These are phyloP conservation scores for Citropsis articulata DNA, from an alignment of 345 rosid species.

Conservation along the genomic window DNA sequence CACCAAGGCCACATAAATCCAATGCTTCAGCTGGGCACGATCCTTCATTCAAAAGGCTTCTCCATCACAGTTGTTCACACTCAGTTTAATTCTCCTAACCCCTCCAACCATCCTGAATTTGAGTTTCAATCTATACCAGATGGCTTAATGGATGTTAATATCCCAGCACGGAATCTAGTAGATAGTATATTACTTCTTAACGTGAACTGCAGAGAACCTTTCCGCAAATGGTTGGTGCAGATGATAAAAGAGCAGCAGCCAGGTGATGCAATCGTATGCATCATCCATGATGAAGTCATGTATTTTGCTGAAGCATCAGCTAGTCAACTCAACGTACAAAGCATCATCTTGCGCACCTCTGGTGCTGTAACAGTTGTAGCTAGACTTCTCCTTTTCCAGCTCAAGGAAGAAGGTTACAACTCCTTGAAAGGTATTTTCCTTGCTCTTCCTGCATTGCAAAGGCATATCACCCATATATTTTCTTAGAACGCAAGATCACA, in stretches of 20 bases:
- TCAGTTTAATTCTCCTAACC: not conserved
- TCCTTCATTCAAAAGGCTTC: not conserved
- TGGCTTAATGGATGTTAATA: not conserved
- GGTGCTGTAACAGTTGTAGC: not conserved
- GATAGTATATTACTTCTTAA: not conserved
- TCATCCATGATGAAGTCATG: conserved; percentile 16
- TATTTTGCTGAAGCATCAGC: conserved; percentile 15
- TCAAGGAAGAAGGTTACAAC: not conserved
- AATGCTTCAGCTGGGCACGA: conserved; percentile 18
- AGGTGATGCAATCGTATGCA: not conserved
- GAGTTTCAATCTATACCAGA: not conserved
- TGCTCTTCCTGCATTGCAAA: not conserved
- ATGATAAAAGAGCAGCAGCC: not conserved
- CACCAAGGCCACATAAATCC: conserved; percentile 24
- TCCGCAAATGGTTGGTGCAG: conserved; percentile 11
- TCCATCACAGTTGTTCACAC: conserved; percentile 1
- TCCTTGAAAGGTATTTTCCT: not conserved
- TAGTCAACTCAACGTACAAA: conserved; percentile 6
- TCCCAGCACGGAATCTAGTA: not conserved
- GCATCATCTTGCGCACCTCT: conserved; percentile 11
- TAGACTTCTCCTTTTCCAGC: not conserved
- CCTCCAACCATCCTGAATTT: not conserved
- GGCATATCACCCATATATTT: not conserved
- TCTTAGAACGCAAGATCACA: not conserved
- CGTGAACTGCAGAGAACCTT: conserved; percentile 7